Conservation (phyloP, 2,329 filamentous ascomycete species). For the Aureobasidium pullulans region DNA sequence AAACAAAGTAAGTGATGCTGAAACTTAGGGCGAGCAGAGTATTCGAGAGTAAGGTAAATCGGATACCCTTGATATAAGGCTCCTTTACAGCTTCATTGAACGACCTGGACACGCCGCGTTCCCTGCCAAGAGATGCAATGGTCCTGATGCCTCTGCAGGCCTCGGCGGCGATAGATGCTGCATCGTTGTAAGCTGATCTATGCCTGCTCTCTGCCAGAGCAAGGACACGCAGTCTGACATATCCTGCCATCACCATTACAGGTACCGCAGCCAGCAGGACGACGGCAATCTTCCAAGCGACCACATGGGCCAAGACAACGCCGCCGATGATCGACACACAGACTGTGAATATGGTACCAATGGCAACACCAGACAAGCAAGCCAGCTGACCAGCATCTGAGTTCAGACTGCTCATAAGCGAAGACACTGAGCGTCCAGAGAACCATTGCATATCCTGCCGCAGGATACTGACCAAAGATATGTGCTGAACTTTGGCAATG, state of each 20-base stretch:
- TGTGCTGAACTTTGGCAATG: conserved; percentile 36
- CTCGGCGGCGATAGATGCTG: conserved; percentile 59
- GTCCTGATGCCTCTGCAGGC: conserved; percentile 61
- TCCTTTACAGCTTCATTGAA: conserved; percentile 33
- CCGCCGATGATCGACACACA: conserved; percentile 40
- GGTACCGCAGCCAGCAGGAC: conserved; percentile 44
- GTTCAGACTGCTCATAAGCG: conserved; percentile 39
- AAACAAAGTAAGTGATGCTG: conserved; percentile 41
- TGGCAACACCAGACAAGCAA: conserved; percentile 42
- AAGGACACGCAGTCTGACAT: conserved; percentile 39
- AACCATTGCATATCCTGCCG: conserved; percentile 50
- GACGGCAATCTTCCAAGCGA: conserved; percentile 46
- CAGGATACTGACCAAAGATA: conserved; percentile 45
- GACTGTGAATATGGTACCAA: conserved; percentile 45
- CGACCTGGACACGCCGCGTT: conserved; percentile 30
- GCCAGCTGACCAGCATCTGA: conserved; percentile 43
- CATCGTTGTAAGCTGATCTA: conserved; percentile 56
- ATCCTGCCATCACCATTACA: conserved; percentile 39
- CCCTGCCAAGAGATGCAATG: conserved; percentile 37
- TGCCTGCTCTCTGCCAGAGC: conserved; percentile 56
- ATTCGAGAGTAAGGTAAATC: conserved; percentile 35
- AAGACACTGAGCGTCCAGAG: conserved; percentile 36
- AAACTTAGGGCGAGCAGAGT: conserved; percentile 38
- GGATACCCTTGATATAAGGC: conserved; percentile 34
- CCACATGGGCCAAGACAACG: conserved; percentile 39